A percentile compares a stretch with the other conserved stretches of the same genome.
Evolutionary conservation across 192 early-diverging fungal genomes (phyloP).

Genomic region (Coemansia sp.): DNA sequence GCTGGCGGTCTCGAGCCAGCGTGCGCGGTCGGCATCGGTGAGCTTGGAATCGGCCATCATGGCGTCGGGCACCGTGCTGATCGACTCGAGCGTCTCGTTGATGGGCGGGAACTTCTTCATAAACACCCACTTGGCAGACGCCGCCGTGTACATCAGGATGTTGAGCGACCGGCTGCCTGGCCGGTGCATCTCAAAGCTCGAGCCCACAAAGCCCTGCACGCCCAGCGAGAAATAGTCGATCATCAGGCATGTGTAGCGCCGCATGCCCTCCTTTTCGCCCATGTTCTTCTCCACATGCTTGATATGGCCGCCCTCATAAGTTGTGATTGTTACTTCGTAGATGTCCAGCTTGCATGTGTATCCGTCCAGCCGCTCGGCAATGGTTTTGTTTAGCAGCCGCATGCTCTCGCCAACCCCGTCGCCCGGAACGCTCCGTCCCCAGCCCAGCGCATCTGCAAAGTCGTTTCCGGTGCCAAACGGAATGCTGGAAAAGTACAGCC

Average conservation of each 20-base stretch:
- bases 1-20: constrained; percentile 28
- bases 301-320: constrained; percentile 62
- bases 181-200: constrained; percentile 66
- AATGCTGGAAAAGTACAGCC: constrained; percentile 69
- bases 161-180: constrained; percentile 64
- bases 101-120: constrained; percentile 60
- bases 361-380: constrained; percentile 60
- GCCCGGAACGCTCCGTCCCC: constrained; percentile 67
- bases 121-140: constrained; percentile 65
- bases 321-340: constrained; percentile 62
- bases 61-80: constrained; percentile 54
- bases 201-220: constrained; percentile 70
- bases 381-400: constrained; percentile 55
- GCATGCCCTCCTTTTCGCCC: constrained; percentile 38
- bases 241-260: constrained; percentile 59
- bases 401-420: constrained; percentile 61
- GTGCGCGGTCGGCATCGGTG: constrained; percentile 33
- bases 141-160: constrained; percentile 62
- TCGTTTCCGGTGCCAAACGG: constrained; percentile 79
- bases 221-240: constrained; percentile 73
- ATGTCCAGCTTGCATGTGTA: constrained; percentile 67
- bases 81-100: constrained; percentile 58
- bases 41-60: constrained; percentile 48
- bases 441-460: constrained; percentile 70
- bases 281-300: constrained; percentile 60